Base-by-base conservation (phyloP, 2,329 filamentous ascomycete species). In the Xylariales sp. region DNA sequence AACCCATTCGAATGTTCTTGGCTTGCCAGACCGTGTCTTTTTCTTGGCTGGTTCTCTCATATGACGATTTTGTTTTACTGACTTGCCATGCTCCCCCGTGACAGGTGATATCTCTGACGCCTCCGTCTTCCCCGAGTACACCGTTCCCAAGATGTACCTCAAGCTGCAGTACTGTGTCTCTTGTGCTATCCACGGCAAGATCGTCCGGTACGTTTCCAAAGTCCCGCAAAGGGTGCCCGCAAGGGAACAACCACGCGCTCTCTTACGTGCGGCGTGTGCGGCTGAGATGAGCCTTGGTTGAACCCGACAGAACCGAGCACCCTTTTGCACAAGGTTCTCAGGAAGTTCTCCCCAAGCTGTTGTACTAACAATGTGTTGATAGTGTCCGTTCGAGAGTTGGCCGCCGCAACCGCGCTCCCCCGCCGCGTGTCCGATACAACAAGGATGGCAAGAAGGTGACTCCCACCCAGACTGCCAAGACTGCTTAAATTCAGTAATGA, bases 151-250 rank as follows among this genome's bases (percentile, higher is more conserved):
- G 88, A 98, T 98, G 94, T 98, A 98, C 88, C 81, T 98, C 76
- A 98, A 98, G 86, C 85, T 98, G 71, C 93, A 98, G 81, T 98
- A 98, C 88, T 98, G 93, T 74, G 93, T 98, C 67, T 97, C 91
- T 74, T 98, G 93, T 77, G 93, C 93, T 66, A 98, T 98, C 58
- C 93, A 98, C 82, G 93, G 93, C 82, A 98, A 98, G 87, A 98
- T 98, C 72, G 94, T 98, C 74, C 91, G 93, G 91, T 97, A 93
- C 73, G 90, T 81, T 69, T 68, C 68, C 74, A 39, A 43, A 44
- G 35, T 29, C 35, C 41, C 41, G 29, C 34, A 33, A 32, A 34
- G 41, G 41, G 41, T 41, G 41, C 58, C 52, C 63, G 52, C 60
- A 67, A 71, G 72, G 73, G 71, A 73, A 78, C 73, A 76, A 77